Conservation (phyloP, 495 filamentous ascomycete species). For the Platismatia glauca region DNA sequence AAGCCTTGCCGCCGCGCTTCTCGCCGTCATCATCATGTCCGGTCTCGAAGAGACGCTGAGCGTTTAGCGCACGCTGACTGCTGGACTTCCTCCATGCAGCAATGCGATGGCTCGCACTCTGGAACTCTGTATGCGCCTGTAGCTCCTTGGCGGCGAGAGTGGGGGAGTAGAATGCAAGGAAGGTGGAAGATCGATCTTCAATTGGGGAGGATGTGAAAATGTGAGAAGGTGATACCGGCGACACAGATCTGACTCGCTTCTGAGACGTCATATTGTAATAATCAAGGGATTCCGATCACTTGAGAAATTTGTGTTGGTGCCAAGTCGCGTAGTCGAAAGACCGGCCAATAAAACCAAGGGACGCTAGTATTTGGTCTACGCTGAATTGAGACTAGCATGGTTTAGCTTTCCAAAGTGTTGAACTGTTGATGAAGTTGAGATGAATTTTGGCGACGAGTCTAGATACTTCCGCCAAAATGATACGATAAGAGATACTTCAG, state of each 20-base stretch:
- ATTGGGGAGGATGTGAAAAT: slow-evolving; percentile 31
- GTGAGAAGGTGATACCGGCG: not conserved
- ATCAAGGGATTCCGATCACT: too few relatives aligned
- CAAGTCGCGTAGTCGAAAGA: not conserved
- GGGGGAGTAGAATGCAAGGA: slow-evolving; percentile 36
- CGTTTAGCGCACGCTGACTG: slow-evolving; percentile 14
- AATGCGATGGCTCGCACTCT: slow-evolving; percentile 35
- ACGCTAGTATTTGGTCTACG: not conserved
- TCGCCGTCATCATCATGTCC: slow-evolving; percentile 42
- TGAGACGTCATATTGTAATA: too few relatives aligned
- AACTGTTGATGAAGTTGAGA: too few relatives aligned
- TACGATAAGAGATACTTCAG: too few relatives aligned
- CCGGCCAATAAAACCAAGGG: not conserved
- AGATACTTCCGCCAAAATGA: too few relatives aligned
- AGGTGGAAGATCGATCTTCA: slow-evolving; percentile 33
- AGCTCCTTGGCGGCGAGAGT: slow-evolving; percentile 27
- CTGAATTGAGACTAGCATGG: not conserved
- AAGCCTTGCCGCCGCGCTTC: slow-evolving; percentile 31
- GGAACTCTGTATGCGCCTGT: slow-evolving; percentile 28
- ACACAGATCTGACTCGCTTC: not conserved
- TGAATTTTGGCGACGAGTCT: too few relatives aligned
- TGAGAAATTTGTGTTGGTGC: not conserved
- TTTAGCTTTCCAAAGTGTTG: too few relatives aligned
- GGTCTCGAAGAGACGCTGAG: slow-evolving; percentile 22
- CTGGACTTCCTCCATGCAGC: slow-evolving; percentile 32